Evolutionary conservation across 495 filamentous ascomycete genomes (phyloP).

Genomic region (Trichoderma reesei): DNA sequence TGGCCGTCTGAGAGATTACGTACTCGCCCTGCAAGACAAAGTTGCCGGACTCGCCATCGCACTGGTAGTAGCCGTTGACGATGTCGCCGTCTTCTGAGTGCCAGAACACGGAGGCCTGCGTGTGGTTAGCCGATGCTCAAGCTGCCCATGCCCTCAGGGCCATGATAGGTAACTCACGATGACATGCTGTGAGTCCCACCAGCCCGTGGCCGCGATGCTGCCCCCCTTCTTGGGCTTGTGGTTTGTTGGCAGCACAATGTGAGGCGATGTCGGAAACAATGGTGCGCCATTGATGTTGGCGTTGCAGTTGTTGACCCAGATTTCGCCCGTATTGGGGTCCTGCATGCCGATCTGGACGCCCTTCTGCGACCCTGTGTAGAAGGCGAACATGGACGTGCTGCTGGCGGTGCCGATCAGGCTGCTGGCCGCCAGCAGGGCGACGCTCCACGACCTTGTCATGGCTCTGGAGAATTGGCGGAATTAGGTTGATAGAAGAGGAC

Average conservation of each 20-base stretch:
- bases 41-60: constrained; percentile 23
- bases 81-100: constrained; percentile 16
- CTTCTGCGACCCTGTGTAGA: constrained; percentile 18
- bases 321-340: constrained; percentile 23
- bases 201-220: constrained; percentile 27
- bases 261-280: constrained; percentile 20
- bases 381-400: constrained; percentile 15
- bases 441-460: neutral
- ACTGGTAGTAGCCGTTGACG: constrained; percentile 22
- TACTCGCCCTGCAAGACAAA: constrained; percentile 19
- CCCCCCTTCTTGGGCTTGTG: constrained; percentile 23
- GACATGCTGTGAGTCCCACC: constrained; percentile 16
- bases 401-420: constrained; percentile 28
- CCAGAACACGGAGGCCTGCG: constrained; percentile 28
- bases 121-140: too few species aligned
- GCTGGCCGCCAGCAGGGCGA: constrained; percentile 17
- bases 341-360: constrained; percentile 28
- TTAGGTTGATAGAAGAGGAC: neutral
- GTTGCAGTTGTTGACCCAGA: constrained; percentile 30
- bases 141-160: too few species aligned
- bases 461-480: neutral
- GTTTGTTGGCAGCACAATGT: constrained; percentile 15
- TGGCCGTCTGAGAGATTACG: constrained; percentile 15
- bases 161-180: constrained; percentile 13
- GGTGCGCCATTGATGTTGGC: constrained; percentile 13